These are phyloP conservation scores for Arthrobotrys conoides DNA, from an alignment of 2,329 filamentous ascomycete genomes.

Conservation along the genomic window DNA sequence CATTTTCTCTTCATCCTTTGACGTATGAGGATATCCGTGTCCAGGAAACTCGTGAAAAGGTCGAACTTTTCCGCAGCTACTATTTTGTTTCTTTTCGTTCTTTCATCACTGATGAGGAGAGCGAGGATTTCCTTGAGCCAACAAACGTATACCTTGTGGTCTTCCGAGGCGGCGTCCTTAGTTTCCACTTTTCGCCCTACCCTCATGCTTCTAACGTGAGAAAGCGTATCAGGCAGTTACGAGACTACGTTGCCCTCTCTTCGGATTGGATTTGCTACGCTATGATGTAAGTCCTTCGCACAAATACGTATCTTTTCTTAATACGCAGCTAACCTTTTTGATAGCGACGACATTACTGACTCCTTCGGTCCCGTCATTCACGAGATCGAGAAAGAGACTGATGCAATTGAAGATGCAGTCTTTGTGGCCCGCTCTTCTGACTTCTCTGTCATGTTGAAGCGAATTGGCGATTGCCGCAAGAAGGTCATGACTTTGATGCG, in stretches of 20 bases:
- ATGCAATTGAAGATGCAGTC: conserved; percentile 95
- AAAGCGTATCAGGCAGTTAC: conserved; percentile 89
- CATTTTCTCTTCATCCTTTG: conserved; percentile 95
- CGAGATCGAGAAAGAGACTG: conserved; percentile 93
- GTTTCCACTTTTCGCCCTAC: conserved; percentile 96
- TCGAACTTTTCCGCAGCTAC: conserved; percentile 96
- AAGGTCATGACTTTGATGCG: conserved; percentile 97
- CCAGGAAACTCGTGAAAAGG: conserved; percentile 97
- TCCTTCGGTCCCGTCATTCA: conserved; percentile 94
- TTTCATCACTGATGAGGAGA: conserved; percentile 93
- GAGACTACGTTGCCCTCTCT: conserved; percentile 91
- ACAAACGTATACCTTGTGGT: conserved; percentile 98
- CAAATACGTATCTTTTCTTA: neutral
- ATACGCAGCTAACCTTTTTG: conserved; percentile 65
- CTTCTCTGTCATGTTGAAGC: conserved; percentile 89
- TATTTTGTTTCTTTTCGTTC: conserved; percentile 99
- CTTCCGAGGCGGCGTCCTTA: conserved; percentile 93
- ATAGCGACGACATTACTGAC: conserved; percentile 98
- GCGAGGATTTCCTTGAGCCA: conserved; percentile 90
- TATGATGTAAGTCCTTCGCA: conserved; percentile 61
- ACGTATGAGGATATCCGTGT: conserved; percentile 98
- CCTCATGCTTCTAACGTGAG: conserved; percentile 97
- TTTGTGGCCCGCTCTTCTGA: conserved; percentile 82
- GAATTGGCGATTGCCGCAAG: conserved; percentile 94
- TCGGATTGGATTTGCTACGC: conserved; percentile 99